Percentiles rank a stretch among this genome's conserved stretches.
Evolutionary conservation across 1,284 basidiomycete genomes (phyloP).

Genomic region (Paramarasmius palmivorus): DNA sequence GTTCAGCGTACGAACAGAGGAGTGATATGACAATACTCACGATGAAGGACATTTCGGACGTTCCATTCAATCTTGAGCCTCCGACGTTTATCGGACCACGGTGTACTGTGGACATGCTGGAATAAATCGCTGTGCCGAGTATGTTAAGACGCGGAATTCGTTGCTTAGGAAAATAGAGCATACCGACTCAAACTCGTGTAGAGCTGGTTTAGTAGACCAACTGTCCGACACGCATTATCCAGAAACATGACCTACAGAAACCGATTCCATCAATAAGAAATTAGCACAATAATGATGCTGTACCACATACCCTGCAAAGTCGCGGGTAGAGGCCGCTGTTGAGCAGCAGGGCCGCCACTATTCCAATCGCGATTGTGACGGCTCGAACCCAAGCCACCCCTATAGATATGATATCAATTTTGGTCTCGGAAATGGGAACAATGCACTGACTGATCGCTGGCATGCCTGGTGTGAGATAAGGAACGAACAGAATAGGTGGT

Average conservation of each 20-base stretch:
- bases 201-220: constrained; percentile 42
- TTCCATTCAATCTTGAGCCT: constrained; percentile 43
- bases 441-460: constrained; percentile 32
- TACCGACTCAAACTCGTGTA: constrained; percentile 49
- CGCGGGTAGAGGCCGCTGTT: constrained; percentile 50
- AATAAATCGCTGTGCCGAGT: constrained; percentile 36
- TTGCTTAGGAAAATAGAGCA: constrained; percentile 13
- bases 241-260: constrained; percentile 53
- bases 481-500: constrained; percentile 43
- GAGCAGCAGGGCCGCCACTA: constrained; percentile 44
- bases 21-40: constrained; percentile 22
- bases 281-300: too few species aligned
- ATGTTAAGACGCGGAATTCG: constrained; percentile 2
- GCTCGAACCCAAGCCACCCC: constrained; percentile 42
- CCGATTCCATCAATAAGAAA: too few species aligned
- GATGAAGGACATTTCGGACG: constrained; percentile 40
- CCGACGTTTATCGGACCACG: constrained; percentile 26
- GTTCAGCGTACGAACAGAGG: background rate
- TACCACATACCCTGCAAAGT: constrained; percentile 45
- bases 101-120: constrained; percentile 28
- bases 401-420: constrained; percentile 19
- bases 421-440: background rate
- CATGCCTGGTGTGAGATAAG: constrained; percentile 33
- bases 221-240: constrained; percentile 38
- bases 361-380: constrained; percentile 44